phyloP scores from a whole-genome alignment of 2,329 filamentous ascomycete genomes.

The Exophiala aquamarina region DNA sequence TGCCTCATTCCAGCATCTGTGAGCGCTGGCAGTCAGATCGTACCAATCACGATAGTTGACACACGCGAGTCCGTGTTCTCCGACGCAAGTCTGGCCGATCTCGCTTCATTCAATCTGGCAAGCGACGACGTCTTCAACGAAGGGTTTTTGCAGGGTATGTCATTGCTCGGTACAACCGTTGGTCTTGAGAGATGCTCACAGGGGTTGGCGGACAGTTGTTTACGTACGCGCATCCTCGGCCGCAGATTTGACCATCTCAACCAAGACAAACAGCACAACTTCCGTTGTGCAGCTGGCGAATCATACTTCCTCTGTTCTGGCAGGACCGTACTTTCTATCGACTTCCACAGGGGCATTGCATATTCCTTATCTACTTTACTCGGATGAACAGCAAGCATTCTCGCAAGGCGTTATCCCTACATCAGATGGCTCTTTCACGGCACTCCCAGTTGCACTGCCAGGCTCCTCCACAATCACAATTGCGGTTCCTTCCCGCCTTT shows the following conservation, averaged over 20 bases:
- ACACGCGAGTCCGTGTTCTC: slow-evolving; percentile 5
- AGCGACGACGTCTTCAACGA: slow-evolving; percentile 13
- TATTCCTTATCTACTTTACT: neutral
- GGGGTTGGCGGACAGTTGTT: neutral
- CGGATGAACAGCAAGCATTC: slow-evolving; percentile 4
- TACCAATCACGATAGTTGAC: slow-evolving; percentile 8
- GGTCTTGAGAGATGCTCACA: too few relatives aligned
- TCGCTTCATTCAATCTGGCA: slow-evolving; percentile 6
- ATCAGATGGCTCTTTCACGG: neutral
- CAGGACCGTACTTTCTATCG: neutral
- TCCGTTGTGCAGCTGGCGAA: too few relatives aligned
- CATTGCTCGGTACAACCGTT: slow-evolving; percentile 1
- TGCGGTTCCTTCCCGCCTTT: slow-evolving; percentile 22
- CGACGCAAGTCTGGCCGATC: neutral
- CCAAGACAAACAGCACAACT: too few relatives aligned
- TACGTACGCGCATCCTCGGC: too few relatives aligned
- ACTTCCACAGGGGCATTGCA: neutral
- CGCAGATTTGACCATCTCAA: too few relatives aligned
- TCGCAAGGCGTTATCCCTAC: slow-evolving; percentile 7
- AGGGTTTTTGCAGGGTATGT: slow-evolving; percentile 5
- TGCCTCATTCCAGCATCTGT: too few relatives aligned
- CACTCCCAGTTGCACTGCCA: neutral
- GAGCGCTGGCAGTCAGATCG: too few relatives aligned
- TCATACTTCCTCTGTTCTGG: too few relatives aligned
- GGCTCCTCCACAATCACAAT: slow-evolving; percentile 9